Base-by-base conservation (phyloP, 805 yeast species). In the Candida tibetensis region DNA sequence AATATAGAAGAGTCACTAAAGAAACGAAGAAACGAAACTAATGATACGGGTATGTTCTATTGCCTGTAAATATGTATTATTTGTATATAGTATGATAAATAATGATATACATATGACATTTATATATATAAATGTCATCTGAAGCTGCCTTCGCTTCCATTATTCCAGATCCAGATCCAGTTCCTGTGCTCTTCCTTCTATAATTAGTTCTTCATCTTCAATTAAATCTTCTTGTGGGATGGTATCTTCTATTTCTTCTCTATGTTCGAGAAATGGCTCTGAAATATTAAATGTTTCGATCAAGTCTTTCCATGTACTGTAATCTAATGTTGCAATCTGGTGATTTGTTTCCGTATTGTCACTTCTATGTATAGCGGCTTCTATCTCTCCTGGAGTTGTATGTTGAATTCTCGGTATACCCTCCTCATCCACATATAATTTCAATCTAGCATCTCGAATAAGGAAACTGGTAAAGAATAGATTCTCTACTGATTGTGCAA, bases 391-490 rank as follows among this genome's bases (percentile, higher is more conserved):
- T 4, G 52, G 42, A 2, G 48, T 49, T 9, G 66, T 58, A 19
- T 69, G 54, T 21, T 64, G 57, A 1, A 81, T 74, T 40, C 64
- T 66, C 0, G 74, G 73, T 15, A 55, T 69, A n/a, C 71, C 71
- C 3, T 63, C 65, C 39, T 76, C 80, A 32, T 69, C 71, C n/a
- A 69, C 39, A 26, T 53, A 76, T 16, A 88, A 48, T 17, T 66
- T 62, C 25, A 88, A 58, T 47, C 69, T 77, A 0, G 85, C 89
- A 50, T 86, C 95, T 49, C 81, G 76, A 2, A 88, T 76, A 31
- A 91, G 62, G 51, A 90, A 89, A 55, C 95, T 84, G 0, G 86
- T 73, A 52, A 81, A 85, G 51, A 90, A 90, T 50, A 91, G 61
- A 53, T 87, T 88, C 57, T 91, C 97, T 2, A 90, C 81, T 1